Conservation (phyloP, 306 rosid genomes). For the Rosa rugosa region DNA sequence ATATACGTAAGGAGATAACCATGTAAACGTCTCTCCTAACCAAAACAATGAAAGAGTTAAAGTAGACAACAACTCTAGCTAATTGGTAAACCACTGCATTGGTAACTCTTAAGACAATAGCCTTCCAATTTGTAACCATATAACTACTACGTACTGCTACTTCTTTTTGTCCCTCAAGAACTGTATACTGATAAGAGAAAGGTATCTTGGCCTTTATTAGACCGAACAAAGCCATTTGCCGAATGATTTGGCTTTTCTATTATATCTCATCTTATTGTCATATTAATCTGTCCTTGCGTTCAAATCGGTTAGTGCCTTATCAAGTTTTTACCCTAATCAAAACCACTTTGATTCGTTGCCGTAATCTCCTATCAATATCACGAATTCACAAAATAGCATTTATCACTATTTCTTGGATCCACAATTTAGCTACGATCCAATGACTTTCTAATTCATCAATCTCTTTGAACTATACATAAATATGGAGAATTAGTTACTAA, state of each 20-base stretch:
- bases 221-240: neutral
- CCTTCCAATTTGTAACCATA: neutral
- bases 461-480: neutral
- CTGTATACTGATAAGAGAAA: neutral
- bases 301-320: neutral
- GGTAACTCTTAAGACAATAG: neutral
- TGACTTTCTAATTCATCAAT: neutral
- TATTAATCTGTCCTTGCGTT: constrained; percentile 8
- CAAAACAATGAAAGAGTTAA: constrained; percentile 1
- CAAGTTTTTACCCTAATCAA: neutral
- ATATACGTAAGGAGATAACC: neutral
- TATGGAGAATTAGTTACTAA: neutral
- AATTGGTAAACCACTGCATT: neutral
- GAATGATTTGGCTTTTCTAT: constrained; percentile 21
- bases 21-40: neutral
- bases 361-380: constrained; percentile 7
- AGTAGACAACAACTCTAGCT: neutral
- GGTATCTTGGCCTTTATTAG: neutral
- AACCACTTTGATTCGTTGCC: neutral
- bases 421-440: neutral
- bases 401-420: neutral
- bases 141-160: neutral
- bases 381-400: neutral
- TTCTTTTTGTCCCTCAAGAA: neutral
- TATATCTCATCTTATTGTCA: constrained; percentile 13